A percentile compares a stretch with the other conserved stretches of the same genome.
Evolutionary conservation across 495 filamentous ascomycete species (phyloP).

Genomic region (Aspergillus affinis): DNA sequence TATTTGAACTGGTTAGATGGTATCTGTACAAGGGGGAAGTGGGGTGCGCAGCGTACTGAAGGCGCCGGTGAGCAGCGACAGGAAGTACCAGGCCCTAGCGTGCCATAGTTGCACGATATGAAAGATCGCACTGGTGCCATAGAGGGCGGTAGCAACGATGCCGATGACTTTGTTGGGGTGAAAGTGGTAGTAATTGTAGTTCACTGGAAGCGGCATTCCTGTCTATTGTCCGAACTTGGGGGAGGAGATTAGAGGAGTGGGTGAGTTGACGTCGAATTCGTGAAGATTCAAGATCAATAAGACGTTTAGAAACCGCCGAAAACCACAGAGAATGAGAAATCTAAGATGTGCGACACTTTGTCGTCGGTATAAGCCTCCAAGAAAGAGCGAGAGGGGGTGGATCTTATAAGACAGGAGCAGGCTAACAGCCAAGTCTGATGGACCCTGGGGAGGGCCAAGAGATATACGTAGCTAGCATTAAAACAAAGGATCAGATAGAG

Average conservation of each 20-base stretch:
- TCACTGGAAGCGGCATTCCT: slow-evolving; percentile 1
- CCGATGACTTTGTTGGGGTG: slow-evolving; percentile 2
- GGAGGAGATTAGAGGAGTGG: background rate
- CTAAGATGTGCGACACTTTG: too few species aligned
- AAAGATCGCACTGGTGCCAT: background rate
- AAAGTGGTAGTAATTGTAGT: slow-evolving; percentile 5
- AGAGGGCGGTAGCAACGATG: background rate
- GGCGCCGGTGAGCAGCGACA: background rate
- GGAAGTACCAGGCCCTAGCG: background rate
- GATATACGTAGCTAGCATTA: background rate
- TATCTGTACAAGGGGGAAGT: too few species aligned
- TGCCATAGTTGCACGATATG: slow-evolving; percentile 1
- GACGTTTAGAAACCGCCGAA: too few species aligned
- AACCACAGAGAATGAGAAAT: too few species aligned
- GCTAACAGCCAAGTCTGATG: background rate
- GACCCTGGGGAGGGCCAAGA: background rate
- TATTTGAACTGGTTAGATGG: background rate
- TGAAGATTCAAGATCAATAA: background rate
- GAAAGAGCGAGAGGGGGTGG: background rate
- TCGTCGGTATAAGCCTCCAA: background rate
- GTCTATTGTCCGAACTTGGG: background rate
- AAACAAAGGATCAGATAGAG: background rate
- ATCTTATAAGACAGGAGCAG: background rate
- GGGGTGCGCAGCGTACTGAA: background rate
- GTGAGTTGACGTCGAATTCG: background rate